Evolutionary conservation across 176 grass and related monocot species (phyloP), one percentile per base, ranked within the genome.

Genomic region (Alloteropsis semialata): DNA sequence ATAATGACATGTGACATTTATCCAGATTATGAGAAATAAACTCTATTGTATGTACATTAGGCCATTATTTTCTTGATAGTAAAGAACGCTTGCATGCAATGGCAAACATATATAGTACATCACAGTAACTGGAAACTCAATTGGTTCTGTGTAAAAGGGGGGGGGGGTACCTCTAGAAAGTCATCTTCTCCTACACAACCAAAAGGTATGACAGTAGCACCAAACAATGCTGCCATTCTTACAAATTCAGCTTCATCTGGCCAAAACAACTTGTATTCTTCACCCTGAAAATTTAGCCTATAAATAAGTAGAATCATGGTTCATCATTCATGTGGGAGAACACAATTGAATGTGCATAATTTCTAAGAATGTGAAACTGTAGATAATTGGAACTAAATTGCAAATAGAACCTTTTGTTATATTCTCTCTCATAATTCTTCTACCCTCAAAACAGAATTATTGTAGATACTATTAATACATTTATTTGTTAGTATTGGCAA

Each of bases 181-280:
- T 97, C 94, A 88, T 94, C 94, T 91, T 97, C 94, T 79, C 94
- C 91, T 81, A 97, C 91, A 69, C 63, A 86, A 12, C 94, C 91
- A 88, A 97, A 90, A 15, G 94, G 94, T 70, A 97, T 61, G 60
- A 97, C 76, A 61, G 91, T 94, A 75, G 75, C 95, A 74, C 95
- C 95, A 89, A 97, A 97, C 15, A 75, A 76, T 53, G 92, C 92
- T 69, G 92, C 95, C 95, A 97, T 97, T 81, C 95, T 90, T 64
- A 97, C 95, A 84, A 97, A 97, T 89, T 97, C 95, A 67, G 92
- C 88, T 64, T 92, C 88, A 18, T 94, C 84, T 59, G 92, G 92
- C 95, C 95, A 94, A 92, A 97, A 92, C 77, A 97, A 84, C 65
- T 94, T 86, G 78, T 94, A 90, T 86, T 87, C 90, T 89, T 97